Percentiles rank a stretch among this genome's conserved stretches.
These are phyloP conservation scores for Backusella tarrabulga DNA, from an alignment of 192 early-diverging fungal genomes.

Conservation along the genomic window DNA sequence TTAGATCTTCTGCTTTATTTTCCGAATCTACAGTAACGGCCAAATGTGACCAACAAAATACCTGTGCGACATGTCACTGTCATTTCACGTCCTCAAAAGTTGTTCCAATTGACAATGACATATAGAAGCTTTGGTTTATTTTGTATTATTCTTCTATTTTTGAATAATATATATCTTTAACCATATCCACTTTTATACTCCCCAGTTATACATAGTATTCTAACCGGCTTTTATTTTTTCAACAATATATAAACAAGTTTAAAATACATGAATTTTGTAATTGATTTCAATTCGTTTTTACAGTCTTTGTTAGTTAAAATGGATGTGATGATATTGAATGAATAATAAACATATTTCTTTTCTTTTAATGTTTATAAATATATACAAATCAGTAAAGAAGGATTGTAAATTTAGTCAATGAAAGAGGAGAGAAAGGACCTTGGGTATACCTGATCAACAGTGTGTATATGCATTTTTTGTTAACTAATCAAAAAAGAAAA, in stretches of 20 bases:
- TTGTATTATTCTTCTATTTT: not conserved
- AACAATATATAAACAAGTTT: not conserved
- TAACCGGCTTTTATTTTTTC: not conserved
- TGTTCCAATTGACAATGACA: not conserved
- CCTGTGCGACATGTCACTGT: not conserved
- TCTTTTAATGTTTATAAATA: conserved; percentile 5
- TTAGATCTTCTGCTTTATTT: not conserved
- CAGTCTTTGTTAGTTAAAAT: not conserved
- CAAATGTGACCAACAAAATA: not conserved
- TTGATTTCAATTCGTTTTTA: not conserved
- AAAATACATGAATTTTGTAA: not conserved
- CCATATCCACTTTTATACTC: not conserved
- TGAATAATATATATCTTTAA: not conserved
- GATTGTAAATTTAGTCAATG: not conserved
- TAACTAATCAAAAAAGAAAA: not conserved
- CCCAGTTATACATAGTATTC: not conserved
- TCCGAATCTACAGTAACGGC: not conserved
- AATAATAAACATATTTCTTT: conserved; percentile 2
- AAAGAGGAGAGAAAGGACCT: conserved; percentile 6
- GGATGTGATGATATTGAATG: not conserved
- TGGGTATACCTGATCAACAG: conserved; percentile 8
- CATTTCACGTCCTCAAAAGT: not conserved
- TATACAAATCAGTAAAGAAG: conserved; percentile 1
- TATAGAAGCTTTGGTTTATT: not conserved
- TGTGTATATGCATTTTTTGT: conserved; percentile 8